A percentile compares a stretch with the other conserved stretches of the same genome.
These are phyloP conservation scores for Colletotrichum eremochloae DNA, from an alignment of 2,329 filamentous ascomycete genomes.

Conservation along the genomic window DNA sequence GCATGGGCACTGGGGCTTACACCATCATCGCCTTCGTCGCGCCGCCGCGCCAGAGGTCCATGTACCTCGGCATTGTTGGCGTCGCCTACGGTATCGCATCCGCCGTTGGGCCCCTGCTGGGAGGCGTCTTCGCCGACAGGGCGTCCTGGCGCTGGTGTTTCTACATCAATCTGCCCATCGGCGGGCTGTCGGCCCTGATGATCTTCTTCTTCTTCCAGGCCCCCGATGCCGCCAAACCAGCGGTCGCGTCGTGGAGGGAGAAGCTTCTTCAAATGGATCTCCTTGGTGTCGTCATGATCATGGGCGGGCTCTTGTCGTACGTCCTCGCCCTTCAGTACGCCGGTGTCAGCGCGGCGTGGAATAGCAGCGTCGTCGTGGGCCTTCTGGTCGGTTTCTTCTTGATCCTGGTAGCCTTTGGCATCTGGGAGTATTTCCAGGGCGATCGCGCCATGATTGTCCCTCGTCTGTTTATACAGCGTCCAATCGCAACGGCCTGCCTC, in stretches of 20 bases:
- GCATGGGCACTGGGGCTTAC: conserved; percentile 51
- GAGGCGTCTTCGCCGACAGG: conserved; percentile 52
- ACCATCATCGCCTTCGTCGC: conserved; percentile 51
- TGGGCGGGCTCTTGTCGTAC: conserved; percentile 58
- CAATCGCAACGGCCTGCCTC: conserved; percentile 53
- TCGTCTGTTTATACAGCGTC: conserved; percentile 57
- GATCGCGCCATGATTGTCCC: conserved; percentile 60
- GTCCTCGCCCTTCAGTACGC: conserved; percentile 64
- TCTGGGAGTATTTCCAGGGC: conserved; percentile 58
- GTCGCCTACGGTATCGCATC: conserved; percentile 51
- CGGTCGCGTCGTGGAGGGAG: conserved; percentile 43
- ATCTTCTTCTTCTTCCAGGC: conserved; percentile 45
- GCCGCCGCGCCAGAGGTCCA: conserved; percentile 47
- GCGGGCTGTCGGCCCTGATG: conserved; percentile 47
- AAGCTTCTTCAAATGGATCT: conserved; percentile 50
- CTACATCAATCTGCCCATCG: conserved; percentile 45
- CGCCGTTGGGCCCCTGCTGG: conserved; percentile 51
- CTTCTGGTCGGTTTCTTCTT: conserved; percentile 48
- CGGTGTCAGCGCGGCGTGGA: conserved; percentile 59
- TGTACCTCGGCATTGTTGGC: conserved; percentile 51
- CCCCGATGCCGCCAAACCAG: conserved; percentile 41
- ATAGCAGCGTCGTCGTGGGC: conserved; percentile 58
- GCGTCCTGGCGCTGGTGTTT: conserved; percentile 43
- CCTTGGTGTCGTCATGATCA: conserved; percentile 58
- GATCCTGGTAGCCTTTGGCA: conserved; percentile 50